These are phyloP conservation scores for Peniophora sp. DNA, from an alignment of 1,284 basidiomycete genomes.

Conservation along the genomic window DNA sequence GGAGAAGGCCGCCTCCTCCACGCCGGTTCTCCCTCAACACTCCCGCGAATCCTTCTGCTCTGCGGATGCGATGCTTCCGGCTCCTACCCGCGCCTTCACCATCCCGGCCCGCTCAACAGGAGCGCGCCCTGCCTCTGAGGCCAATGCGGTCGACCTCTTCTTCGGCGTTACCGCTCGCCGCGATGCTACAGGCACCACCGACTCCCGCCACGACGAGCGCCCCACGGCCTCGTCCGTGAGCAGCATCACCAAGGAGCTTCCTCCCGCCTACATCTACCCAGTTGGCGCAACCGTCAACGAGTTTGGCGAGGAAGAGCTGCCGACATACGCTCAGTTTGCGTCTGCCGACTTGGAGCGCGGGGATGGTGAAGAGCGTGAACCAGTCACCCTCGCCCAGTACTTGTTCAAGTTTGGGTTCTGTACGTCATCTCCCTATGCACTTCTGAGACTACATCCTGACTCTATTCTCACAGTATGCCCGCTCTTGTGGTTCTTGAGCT, in stretches of 20 bases:
- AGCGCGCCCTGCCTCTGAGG: background rate
- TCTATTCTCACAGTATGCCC: constrained; percentile 6
- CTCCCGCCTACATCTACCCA: constrained; percentile 3
- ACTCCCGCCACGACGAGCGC: constrained; percentile 3
- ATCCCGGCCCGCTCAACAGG: background rate
- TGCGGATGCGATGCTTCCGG: background rate
- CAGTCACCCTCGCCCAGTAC: constrained; percentile 6
- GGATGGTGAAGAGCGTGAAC: constrained; percentile 1
- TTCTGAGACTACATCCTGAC: background rate
- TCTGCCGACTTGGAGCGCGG: background rate
- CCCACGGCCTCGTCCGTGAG: background rate
- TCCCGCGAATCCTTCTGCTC: background rate
- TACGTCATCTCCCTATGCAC: constrained; percentile 1
- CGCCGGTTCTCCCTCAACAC: background rate
- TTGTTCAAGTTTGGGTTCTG: constrained; percentile 10
- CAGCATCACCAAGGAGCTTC: background rate
- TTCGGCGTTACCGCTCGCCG: constrained; percentile 1
- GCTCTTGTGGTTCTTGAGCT: constrained; percentile 8
- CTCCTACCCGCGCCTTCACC: background rate
- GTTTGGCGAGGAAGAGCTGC: constrained; percentile 5
- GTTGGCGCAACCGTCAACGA: background rate
- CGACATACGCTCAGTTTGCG: constrained; percentile 3
- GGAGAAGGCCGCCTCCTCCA: background rate
- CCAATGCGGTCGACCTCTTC: constrained; percentile 3
- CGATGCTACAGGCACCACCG: background rate